These are phyloP conservation scores for Huntiella moniliformis DNA, from an alignment of 2,329 filamentous ascomycete genomes.

Conservation along the genomic window DNA sequence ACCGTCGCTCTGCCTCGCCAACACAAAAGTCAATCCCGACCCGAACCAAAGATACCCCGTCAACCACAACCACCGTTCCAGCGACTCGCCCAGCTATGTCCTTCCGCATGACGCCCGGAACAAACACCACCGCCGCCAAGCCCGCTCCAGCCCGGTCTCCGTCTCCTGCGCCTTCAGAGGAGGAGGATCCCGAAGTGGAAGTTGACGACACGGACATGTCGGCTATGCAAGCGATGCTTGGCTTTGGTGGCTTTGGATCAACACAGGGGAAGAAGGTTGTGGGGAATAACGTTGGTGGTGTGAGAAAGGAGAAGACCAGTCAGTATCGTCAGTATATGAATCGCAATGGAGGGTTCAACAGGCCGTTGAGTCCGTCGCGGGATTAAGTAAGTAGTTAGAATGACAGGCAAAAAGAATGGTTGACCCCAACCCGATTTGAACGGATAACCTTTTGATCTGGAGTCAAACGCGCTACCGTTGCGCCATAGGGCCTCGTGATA, in stretches of 20 bases:
- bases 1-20: slow-evolving; percentile 22
- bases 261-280: slow-evolving; percentile 80
- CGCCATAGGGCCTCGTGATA: slow-evolving; percentile 6
- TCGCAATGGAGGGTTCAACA: slow-evolving; percentile 61
- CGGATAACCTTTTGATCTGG: slow-evolving; percentile 13
- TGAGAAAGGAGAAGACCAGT: slow-evolving; percentile 84
- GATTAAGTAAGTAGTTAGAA: background rate
- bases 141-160: background rate
- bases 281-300: slow-evolving; percentile 67
- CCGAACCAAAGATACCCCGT: slow-evolving; percentile 17
- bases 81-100: slow-evolving; percentile 17
- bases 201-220: slow-evolving; percentile 49
- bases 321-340: slow-evolving; percentile 98
- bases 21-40: slow-evolving; percentile 16
- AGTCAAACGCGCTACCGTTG: slow-evolving; percentile 13
- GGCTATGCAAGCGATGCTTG: slow-evolving; percentile 73
- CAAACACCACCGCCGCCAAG: background rate
- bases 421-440: slow-evolving; percentile 13
- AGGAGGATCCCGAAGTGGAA: slow-evolving; percentile 31
- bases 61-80: slow-evolving; percentile 18
- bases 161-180: slow-evolving; percentile 16
- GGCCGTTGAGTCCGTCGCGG: slow-evolving; percentile 45
- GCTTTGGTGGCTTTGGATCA: slow-evolving; percentile 66
- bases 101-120: slow-evolving; percentile 17
- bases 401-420: background rate